phyloP scores from a whole-genome alignment of 2,329 filamentous ascomycete species.

The Periglandula ipomoeae region DNA sequence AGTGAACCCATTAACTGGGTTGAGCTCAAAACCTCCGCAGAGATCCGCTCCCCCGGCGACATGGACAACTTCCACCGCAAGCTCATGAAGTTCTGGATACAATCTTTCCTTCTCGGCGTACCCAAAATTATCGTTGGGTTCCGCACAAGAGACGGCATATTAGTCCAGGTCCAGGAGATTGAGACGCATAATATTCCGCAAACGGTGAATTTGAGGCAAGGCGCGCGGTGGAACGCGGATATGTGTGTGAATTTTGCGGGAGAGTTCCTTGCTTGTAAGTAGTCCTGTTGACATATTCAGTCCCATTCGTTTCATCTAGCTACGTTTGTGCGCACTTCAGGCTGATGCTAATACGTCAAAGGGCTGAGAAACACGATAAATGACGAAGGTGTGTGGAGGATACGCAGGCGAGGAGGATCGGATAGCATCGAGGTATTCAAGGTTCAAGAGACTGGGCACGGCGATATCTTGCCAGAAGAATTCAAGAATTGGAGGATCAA shows the following conservation, averaged over 20 bases:
- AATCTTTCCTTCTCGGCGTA: constrained; percentile 88
- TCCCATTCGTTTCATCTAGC: too few species aligned
- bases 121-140: constrained; percentile 89
- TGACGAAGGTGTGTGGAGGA: constrained; percentile 73
- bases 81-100: constrained; percentile 91
- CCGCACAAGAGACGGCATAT: constrained; percentile 60
- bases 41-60: constrained; percentile 59
- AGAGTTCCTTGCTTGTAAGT: constrained; percentile 66
- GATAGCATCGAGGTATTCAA: constrained; percentile 64
- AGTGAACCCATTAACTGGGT: constrained; percentile 79
- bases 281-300: too few species aligned
- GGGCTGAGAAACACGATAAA: constrained; percentile 54
- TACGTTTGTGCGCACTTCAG: not conserved
- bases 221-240: constrained; percentile 78
- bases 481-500: constrained; percentile 70
- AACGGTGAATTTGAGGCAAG: constrained; percentile 58
- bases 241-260: constrained; percentile 86
- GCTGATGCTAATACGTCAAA: constrained; percentile 20
- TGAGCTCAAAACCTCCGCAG: constrained; percentile 84
- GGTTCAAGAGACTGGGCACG: constrained; percentile 65
- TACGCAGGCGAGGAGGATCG: constrained; percentile 55
- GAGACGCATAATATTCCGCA: constrained; percentile 71
- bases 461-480: constrained; percentile 64
- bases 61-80: constrained; percentile 76
- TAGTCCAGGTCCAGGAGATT: constrained; percentile 67